Evolutionary conservation across 306 rosid genomes (phyloP).

Genomic region (Malus sylvestris): DNA sequence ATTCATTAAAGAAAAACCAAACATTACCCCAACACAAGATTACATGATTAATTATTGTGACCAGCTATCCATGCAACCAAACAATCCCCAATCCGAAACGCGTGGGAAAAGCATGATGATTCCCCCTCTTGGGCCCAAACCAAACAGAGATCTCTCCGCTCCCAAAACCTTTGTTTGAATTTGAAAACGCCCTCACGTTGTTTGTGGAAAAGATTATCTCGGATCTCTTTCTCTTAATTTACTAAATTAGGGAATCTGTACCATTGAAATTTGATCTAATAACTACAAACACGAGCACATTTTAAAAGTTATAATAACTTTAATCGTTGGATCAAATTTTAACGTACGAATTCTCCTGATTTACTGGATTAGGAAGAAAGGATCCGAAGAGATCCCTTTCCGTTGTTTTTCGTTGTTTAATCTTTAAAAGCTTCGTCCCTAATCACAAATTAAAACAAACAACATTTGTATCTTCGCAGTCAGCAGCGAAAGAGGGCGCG

Average conservation of each 20-base stretch:
- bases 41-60: no score
- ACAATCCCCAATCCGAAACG: neutral
- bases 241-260: accelerated
- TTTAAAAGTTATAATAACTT: no score
- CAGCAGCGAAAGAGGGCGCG: conserved; percentile 18
- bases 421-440: neutral
- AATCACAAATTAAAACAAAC: neutral
- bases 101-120: neutral
- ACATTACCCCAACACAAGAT: no score
- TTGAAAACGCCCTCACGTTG: conserved; percentile 20
- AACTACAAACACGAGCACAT: accelerated
- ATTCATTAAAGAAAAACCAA: no score
- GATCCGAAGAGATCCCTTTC: no score
- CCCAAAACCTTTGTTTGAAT: conserved; percentile 27
- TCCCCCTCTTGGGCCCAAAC: neutral
- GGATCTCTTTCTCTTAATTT: accelerated
- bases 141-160: neutral
- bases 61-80: neutral
- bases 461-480: neutral
- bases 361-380: accelerated
- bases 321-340: no score
- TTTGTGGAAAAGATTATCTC: neutral
- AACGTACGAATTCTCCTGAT: no score
- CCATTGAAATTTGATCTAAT: accelerated
- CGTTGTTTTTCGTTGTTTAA: neutral